phyloP scores from a whole-genome alignment of 805 yeast genomes.

The Kockiozyma suomiensis region DNA sequence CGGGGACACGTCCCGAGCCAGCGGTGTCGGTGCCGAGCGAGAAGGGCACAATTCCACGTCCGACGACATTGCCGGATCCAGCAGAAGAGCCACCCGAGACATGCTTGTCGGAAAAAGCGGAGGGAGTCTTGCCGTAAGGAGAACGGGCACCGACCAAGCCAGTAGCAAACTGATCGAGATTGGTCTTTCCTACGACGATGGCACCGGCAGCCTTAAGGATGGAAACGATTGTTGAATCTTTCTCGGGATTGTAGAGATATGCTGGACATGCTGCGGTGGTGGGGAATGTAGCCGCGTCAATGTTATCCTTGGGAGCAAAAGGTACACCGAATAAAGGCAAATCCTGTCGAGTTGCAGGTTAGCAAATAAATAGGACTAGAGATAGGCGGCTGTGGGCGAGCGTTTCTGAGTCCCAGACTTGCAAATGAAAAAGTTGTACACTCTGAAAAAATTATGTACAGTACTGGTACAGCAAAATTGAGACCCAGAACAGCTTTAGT shows the following conservation, averaged over 20 bases:
- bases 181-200: conserved; percentile 88
- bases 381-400: background rate
- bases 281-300: conserved; percentile 76
- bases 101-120: conserved; percentile 72
- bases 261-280: conserved; percentile 98
- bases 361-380: background rate
- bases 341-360: conserved; percentile 22
- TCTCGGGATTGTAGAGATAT: conserved; percentile 64
- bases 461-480: too few relatives aligned
- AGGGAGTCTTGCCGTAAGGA: conserved; percentile 88
- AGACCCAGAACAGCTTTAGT: too few relatives aligned
- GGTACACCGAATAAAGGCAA: conserved; percentile 89
- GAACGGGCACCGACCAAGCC: conserved; percentile 95
- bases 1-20: conserved; percentile 97
- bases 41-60: conserved; percentile 84
- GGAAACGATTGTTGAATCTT: conserved; percentile 75
- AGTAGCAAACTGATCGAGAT: conserved; percentile 95
- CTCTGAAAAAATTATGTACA: too few relatives aligned
- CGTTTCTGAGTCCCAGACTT: background rate
- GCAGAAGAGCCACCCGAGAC: conserved; percentile 96
- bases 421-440: too few relatives aligned
- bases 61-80: conserved; percentile 92
- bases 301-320: conserved; percentile 90
- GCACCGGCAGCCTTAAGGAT: conserved; percentile 89
- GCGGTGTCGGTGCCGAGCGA: conserved; percentile 97